Base-by-base conservation (phyloP, 2,329 filamentous ascomycete species). In the Xylaria sp. region DNA sequence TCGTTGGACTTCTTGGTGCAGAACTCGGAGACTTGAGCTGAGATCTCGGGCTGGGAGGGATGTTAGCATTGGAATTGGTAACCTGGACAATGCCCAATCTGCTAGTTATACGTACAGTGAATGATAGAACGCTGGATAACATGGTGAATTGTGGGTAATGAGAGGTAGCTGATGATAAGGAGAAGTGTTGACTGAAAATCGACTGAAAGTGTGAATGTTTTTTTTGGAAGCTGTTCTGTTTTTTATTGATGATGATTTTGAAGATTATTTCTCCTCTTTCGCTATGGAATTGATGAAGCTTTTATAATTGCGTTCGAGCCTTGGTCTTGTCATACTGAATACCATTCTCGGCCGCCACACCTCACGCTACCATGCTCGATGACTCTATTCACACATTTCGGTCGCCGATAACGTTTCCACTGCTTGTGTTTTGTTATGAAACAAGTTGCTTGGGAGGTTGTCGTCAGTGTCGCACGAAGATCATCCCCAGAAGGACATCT, bases 21-120 rank as follows among this genome's bases (percentile, higher is more conserved):
- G 64, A 61, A 68, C 12, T 64, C 61, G 23, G 58, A 63, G 51
- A 68, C 61, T 33, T 55, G 60, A 15, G 59, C 66, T 19, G 66
- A 65, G 19, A 59, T 63, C n/a, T 66, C 66, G 23, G 61, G 57
- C 61, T 64, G 25, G 12, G 40, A 17, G 17, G 23, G 4, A 3
- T 2, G 19, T 42, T 50, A 43, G 51, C 12, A 33, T 8, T 28
- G 19, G 17, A 2, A 3, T 7, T n/a, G 11, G 15, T 15, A 12
- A 17, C 3, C n/a, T 2, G n/a, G 2, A 4, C 2, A 42, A 42
- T 42, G 19, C 19, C 38, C 8, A 6, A 52, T 23, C 21, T 17
- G 37, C 28, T 23, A 21, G 9, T 21, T 33, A 40, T 49, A 50
- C 51, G 21, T 56, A 64, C 61, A 7, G 57, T 64, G 47, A 64